phyloP scores from a whole-genome alignment of 2,329 filamentous ascomycete genomes.

The Monosporascus sp. region DNA sequence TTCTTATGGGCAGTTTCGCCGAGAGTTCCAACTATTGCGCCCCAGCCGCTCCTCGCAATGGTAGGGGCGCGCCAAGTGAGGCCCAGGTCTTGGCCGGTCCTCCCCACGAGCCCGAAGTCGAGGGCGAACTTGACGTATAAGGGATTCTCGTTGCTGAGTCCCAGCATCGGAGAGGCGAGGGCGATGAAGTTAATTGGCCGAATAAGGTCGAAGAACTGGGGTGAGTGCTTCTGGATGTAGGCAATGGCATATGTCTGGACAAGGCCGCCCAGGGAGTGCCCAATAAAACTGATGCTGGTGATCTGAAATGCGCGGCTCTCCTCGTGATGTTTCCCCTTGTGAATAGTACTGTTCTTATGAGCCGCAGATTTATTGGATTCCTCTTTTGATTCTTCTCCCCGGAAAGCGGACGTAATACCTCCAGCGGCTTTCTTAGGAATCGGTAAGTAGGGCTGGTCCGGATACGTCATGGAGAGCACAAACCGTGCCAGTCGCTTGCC shows the following conservation, averaged over 20 bases:
- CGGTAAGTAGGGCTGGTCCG: slow-evolving; percentile 84
- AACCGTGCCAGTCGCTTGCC: slow-evolving; percentile 92
- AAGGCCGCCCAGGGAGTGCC: slow-evolving; percentile 83
- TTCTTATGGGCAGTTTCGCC: slow-evolving; percentile 61
- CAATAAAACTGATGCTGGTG: slow-evolving; percentile 92
- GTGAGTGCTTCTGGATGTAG: slow-evolving; percentile 94
- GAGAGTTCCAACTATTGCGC: slow-evolving; percentile 76
- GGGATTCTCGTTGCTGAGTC: slow-evolving; percentile 94
- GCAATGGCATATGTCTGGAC: slow-evolving; percentile 92
- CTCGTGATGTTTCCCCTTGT: slow-evolving; percentile 29
- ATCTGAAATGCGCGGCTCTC: slow-evolving; percentile 66
- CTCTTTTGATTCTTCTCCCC: slow-evolving; percentile 34
- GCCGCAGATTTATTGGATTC: slow-evolving; percentile 40
- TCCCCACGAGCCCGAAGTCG: slow-evolving; percentile 92
- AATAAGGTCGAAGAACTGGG: slow-evolving; percentile 81
- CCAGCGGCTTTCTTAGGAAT: slow-evolving; percentile 45
- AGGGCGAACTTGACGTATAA: slow-evolving; percentile 95
- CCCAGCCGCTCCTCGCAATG: slow-evolving; percentile 80
- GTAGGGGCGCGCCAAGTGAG: slow-evolving; percentile 91
- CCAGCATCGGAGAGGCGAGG: slow-evolving; percentile 81
- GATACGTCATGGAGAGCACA: slow-evolving; percentile 83
- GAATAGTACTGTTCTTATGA: slow-evolving; percentile 59
- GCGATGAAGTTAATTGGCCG: slow-evolving; percentile 86
- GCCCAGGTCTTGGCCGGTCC: slow-evolving; percentile 91
- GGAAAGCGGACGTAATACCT: slow-evolving; percentile 34